These are phyloP conservation scores for Heterobasidion occidentale DNA, from an alignment of 1,284 basidiomycete genomes.

Conservation along the genomic window DNA sequence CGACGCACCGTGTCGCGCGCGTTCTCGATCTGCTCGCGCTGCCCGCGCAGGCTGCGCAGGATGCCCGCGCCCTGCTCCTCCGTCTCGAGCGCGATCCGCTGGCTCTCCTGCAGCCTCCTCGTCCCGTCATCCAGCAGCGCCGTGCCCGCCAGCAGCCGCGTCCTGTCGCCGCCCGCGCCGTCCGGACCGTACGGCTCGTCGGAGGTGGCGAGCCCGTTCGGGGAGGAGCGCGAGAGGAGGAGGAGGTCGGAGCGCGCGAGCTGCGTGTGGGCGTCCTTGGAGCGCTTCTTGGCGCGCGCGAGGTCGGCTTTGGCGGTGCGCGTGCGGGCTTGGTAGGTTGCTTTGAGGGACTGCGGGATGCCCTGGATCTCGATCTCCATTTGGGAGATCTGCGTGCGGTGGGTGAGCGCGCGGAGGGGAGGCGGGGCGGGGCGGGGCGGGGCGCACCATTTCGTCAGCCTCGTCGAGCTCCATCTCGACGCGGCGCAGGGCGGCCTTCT, in stretches of 20 bases:
- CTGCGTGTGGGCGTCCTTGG: constrained; percentile 53
- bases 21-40: constrained; percentile 95
- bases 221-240: constrained; percentile 23
- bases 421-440: no score
- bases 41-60: constrained; percentile 75
- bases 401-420: background rate
- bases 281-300: constrained; percentile 71
- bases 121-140: constrained; percentile 72
- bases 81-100: constrained; percentile 92
- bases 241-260: constrained; percentile 53
- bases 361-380: constrained; percentile 99
- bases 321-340: constrained; percentile 69
- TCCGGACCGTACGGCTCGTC: constrained; percentile 71
- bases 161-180: constrained; percentile 44
- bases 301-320: constrained; percentile 68
- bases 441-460: constrained; percentile 89
- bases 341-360: constrained; percentile 80
- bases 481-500: constrained; percentile 75
- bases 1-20: constrained; percentile 79
- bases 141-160: constrained; percentile 74
- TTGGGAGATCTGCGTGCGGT: constrained; percentile 72
- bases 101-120: constrained; percentile 81
- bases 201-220: constrained; percentile 41
- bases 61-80: constrained; percentile 95
- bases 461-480: constrained; percentile 97